Evolutionary conservation across 495 filamentous ascomycete genomes (phyloP).

Genomic region (Daldinia grandis): DNA sequence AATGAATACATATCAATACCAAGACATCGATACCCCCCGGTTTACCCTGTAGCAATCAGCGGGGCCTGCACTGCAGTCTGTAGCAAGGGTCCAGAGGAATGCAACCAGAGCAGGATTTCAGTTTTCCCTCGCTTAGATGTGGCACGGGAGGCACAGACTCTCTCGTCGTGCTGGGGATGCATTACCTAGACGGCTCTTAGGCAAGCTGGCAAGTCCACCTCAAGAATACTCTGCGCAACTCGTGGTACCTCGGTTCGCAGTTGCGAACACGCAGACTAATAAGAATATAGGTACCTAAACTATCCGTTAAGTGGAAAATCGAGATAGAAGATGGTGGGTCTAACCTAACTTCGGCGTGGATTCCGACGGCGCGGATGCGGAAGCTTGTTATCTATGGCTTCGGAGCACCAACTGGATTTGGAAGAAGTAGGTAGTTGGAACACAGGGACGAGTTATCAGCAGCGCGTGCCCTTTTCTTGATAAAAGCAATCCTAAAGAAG

Average conservation of each 20-base stretch:
- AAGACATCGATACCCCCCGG: not conserved
- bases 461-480: not conserved
- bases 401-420: constrained; percentile 22
- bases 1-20: not conserved
- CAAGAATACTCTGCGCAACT: not conserved
- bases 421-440: not conserved
- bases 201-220: not conserved
- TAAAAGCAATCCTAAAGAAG: not conserved
- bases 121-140: not conserved
- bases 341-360: not conserved
- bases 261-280: not conserved
- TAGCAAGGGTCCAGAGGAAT: not conserved
- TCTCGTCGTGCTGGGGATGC: not conserved
- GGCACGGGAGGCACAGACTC: not conserved
- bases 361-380: not conserved
- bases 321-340: not conserved
- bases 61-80: not conserved
- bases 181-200: not conserved
- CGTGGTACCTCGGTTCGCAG: not conserved
- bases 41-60: not conserved
- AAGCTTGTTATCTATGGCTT: constrained; percentile 23
- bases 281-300: too few relatives aligned
- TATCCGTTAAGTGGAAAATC: not conserved
- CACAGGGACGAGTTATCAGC: not conserved
- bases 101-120: not conserved